These are phyloP conservation scores for Chenopodium suecicum DNA, from an alignment of 148 eudicot genomes.

Conservation along the genomic window DNA sequence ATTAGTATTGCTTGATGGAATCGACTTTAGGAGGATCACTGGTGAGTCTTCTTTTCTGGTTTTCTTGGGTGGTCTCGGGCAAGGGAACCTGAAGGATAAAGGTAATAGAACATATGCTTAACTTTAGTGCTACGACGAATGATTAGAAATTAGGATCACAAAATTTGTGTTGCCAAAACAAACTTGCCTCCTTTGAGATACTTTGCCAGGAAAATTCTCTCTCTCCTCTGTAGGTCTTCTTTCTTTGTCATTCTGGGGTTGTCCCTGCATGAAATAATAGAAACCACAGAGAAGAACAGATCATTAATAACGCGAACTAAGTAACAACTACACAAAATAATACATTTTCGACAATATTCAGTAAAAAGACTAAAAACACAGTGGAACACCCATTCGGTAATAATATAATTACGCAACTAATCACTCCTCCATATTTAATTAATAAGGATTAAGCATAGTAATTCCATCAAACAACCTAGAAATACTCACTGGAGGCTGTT, in stretches of 20 bases:
- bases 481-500: neutral
- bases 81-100: constrained; percentile 37
- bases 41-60: constrained; percentile 37
- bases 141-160: constrained; percentile 1
- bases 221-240: constrained; percentile 24
- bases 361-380: neutral
- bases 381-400: neutral
- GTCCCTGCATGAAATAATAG: constrained; percentile 33
- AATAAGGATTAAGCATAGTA: neutral
- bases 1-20: constrained; percentile 33
- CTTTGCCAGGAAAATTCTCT: constrained; percentile 22
- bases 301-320: neutral
- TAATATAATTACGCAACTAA: neutral
- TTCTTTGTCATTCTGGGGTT: constrained; percentile 27
- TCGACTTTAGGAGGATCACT: constrained; percentile 43
- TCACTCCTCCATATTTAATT: neutral
- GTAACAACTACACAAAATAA: neutral
- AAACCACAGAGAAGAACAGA: neutral
- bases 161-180: neutral
- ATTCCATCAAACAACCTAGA: neutral
- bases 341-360: neutral
- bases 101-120: too few relatives aligned
- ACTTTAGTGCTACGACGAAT: neutral
- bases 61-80: constrained; percentile 40
- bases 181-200: constrained; percentile 43